Base-by-base conservation (phyloP, 495 filamentous ascomycete genomes). In the Xylaria flabelliformis region DNA sequence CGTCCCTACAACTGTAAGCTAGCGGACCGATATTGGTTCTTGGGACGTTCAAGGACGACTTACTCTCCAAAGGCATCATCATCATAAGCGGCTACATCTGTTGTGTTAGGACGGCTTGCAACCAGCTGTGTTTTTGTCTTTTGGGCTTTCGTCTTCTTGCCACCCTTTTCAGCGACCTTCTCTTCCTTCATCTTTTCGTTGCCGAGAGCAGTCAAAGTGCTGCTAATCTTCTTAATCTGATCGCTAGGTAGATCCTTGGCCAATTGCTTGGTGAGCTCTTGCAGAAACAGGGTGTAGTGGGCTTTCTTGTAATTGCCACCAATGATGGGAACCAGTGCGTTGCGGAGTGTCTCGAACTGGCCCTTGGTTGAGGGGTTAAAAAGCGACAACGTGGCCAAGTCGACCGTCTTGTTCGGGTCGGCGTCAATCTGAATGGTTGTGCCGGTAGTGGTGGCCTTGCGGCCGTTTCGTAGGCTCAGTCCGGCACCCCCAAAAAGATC, bases 121-220 rank as follows among this genome's bases (percentile, higher is more conserved):
- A 91, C 90, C 42, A 99, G 85, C 21, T 89, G 90, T 51, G 92
- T 87, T 90, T 99, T 99, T 19, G 92, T 95, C 89, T 97, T 97
- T 53, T 92, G 92, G 12, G 93, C 93, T 87, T 98, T 98, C 72
- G 85, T 91, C 88, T 98, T 99, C 91, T 98, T 98, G 73, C 90
- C 93, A 32, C 93, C 92, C 87, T 97, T 98, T 74, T 97, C 95
- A 4, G 93, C 90, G 15, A 90, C 88, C 86, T 97, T 97, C 89
- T 99, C 97, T 83, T 98, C 96, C 86, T 93, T 97, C 93, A 97
- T 93, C 88, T 96, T 98, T 89, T 99, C 97, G 78, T 99, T 99
- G 76, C 93, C 87, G 62, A 97, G 85, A 13, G 92, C 91, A 26
- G 94, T 95, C 77, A 98, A 81, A 39, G 88, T 88, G 83, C 91